Base-by-base conservation (phyloP, 176 grass and related monocot genomes). In the Puya raimondii region DNA sequence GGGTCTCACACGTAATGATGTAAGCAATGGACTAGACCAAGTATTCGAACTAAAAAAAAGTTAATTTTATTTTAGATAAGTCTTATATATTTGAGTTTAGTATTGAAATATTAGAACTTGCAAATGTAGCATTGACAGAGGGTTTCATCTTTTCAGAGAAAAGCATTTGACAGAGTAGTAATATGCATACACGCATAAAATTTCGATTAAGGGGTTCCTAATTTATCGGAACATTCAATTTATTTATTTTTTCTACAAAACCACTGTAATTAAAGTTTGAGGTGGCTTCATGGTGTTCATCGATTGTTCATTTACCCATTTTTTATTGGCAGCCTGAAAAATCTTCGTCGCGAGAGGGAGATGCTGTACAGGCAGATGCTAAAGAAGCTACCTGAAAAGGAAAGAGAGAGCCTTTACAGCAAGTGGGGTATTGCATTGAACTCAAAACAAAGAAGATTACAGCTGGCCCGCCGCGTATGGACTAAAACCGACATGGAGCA, bases 281-380 rank as follows among this genome's bases (percentile, higher is more conserved):
- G 20, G 13, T 1, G 7, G 48, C 49, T 56, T 22, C 13, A 57
- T 17, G 4, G 5, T 61, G 56, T 20, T 9, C 56, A 18, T 10
- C 21, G n/a, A 17, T 61, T 61, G 14, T 61, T 61, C 56, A 61
- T 61, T 9, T n/a, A 61, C 16, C n/a, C 56, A 18, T 7, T 61
- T 16, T 61, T 25, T 80, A 2, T 65, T 83, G 25, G 49, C 74
- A 97, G 94, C 71, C 29, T 80, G 74, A 92, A 81, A 79, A 81
- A 56, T 71, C 81, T 92, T 49, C 82, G 83, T 29, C 63, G 75
- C 26, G 94, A 97, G 64, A 85, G 93, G 66, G 84, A 97, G 67
- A 97, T 87, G 89, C 61, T 97, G 9, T 92, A 89, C 66, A 84
- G 66, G 68, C 79, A 90, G 57, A 97, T 97, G 86, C 21, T 87